These are phyloP conservation scores for Debaryomycetaceae sp. DNA, from an alignment of 1,139 yeast genomes.

Conservation along the genomic window DNA sequence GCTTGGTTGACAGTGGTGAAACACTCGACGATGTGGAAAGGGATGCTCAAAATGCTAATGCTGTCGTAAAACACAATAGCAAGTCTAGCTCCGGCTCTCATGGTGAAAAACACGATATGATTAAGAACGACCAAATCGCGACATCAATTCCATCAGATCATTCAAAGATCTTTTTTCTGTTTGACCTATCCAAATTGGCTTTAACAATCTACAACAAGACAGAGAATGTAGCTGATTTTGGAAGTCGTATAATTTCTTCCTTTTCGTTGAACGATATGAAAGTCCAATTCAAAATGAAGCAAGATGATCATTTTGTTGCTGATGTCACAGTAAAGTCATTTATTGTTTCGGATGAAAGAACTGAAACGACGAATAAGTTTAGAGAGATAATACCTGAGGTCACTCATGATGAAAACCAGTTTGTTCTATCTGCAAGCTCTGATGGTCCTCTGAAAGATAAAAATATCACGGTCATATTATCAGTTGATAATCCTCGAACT, in stretches of 20 bases:
- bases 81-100: conserved; percentile 5
- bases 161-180: conserved; percentile 45
- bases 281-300: conserved; percentile 46
- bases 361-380: conserved; percentile 61
- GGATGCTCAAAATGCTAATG: conserved; percentile 59
- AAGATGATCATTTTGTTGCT: conserved; percentile 56
- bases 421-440: conserved; percentile 52
- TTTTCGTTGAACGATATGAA: conserved; percentile 63
- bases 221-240: conserved; percentile 29
- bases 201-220: conserved; percentile 66
- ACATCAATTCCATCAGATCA: conserved; percentile 23
- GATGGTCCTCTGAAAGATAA: conserved; percentile 39
- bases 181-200: conserved; percentile 61
- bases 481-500: conserved; percentile 76
- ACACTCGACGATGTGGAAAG: conserved; percentile 53
- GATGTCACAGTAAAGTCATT: conserved; percentile 69
- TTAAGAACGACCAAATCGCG: neutral
- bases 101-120: neutral
- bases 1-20: conserved; percentile 30
- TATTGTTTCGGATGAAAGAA: conserved; percentile 72
- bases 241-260: conserved; percentile 50
- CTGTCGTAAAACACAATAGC: conserved; percentile 33
- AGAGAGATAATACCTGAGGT: conserved; percentile 76
- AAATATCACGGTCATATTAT: conserved; percentile 50
- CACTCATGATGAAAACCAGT: conserved; percentile 64